A percentile compares a stretch with the other conserved stretches of the same genome.
Evolutionary conservation across 2,329 filamentous ascomycete genomes (phyloP).

Genomic region (Ophiocordyceps sinensis): DNA sequence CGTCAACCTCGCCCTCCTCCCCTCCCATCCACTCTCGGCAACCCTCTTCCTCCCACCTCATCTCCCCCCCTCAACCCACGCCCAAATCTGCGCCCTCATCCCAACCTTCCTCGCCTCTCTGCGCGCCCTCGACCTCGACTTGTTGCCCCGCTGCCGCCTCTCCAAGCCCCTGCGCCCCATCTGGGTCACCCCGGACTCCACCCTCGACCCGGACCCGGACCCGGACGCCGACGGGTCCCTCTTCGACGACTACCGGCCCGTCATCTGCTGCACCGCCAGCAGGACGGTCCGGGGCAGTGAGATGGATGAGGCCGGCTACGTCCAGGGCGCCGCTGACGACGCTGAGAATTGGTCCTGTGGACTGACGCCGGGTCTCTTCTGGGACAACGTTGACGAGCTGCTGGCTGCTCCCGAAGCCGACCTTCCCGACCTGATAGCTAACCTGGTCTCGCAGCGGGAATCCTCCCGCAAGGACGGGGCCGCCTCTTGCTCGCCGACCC

Average conservation of each 20-base stretch:
- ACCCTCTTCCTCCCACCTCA: constrained; percentile 56
- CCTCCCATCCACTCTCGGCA: constrained; percentile 30
- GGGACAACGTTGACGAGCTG: constrained; percentile 49
- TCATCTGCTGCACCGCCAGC: constrained; percentile 80
- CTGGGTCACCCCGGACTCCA: constrained; percentile 65
- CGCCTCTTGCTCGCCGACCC: background rate
- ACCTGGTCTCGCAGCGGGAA: constrained; percentile 22
- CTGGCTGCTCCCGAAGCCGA: constrained; percentile 52
- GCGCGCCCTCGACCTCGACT: constrained; percentile 38
- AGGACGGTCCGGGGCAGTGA: constrained; percentile 53
- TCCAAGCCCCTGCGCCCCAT: constrained; percentile 60
- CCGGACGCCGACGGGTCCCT: constrained; percentile 11
- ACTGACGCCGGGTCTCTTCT: constrained; percentile 67
- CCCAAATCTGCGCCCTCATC: constrained; percentile 56
- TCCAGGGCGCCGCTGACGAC: constrained; percentile 91
- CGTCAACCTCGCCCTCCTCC: constrained; percentile 67
- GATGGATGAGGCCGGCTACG: constrained; percentile 50
- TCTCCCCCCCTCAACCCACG: constrained; percentile 56
- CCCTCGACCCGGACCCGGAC: constrained; percentile 13
- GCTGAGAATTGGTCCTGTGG: constrained; percentile 84
- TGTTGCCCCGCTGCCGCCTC: constrained; percentile 39
- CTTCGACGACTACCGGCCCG: constrained; percentile 48
- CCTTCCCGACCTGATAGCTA: constrained; percentile 32
- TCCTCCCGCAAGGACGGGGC: background rate
- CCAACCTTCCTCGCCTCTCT: constrained; percentile 39